phyloP scores from a whole-genome alignment of 164 flowering plant genomes.

The Saururus chinensis region DNA sequence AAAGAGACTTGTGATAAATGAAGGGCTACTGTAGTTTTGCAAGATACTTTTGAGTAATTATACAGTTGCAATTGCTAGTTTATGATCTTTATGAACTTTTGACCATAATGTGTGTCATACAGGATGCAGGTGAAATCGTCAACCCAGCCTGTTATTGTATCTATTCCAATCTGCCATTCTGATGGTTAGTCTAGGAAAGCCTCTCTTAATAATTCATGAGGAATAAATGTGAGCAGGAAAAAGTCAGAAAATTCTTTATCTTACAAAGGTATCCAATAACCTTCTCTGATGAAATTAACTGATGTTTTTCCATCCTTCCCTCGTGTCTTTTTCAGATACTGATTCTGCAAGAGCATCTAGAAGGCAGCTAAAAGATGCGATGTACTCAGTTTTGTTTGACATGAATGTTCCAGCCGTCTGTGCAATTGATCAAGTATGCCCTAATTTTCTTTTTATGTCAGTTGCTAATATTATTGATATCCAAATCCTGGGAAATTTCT shows the following conservation, averaged over 20 bases:
- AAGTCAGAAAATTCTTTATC: neutral
- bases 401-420: conserved; percentile 94
- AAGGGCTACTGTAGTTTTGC: neutral
- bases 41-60: too few relatives aligned
- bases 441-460: neutral
- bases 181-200: conserved; percentile 44
- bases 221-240: neutral
- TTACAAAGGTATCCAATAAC: neutral
- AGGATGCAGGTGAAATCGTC: conserved; percentile 94
- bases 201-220: neutral
- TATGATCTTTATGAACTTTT: too few relatives aligned
- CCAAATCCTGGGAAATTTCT: neutral
- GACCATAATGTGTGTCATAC: conserved; percentile 8
- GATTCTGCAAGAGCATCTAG: conserved; percentile 75
- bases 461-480: neutral
- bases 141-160: conserved; percentile 60
- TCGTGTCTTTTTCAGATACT: conserved; percentile 35
- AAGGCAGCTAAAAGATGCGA: conserved; percentile 65
- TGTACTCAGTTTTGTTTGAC: conserved; percentile 63
- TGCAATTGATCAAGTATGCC: conserved; percentile 36
- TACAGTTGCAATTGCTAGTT: too few relatives aligned
- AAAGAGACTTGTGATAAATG: too few relatives aligned
- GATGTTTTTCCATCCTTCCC: neutral
- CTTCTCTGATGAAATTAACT: neutral
- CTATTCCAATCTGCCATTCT: conserved; percentile 70